Evolutionary conservation across 2,329 filamentous ascomycete species (phyloP), one percentile per base, ranked within the genome.

Genomic region (Diplodia intermedia): DNA sequence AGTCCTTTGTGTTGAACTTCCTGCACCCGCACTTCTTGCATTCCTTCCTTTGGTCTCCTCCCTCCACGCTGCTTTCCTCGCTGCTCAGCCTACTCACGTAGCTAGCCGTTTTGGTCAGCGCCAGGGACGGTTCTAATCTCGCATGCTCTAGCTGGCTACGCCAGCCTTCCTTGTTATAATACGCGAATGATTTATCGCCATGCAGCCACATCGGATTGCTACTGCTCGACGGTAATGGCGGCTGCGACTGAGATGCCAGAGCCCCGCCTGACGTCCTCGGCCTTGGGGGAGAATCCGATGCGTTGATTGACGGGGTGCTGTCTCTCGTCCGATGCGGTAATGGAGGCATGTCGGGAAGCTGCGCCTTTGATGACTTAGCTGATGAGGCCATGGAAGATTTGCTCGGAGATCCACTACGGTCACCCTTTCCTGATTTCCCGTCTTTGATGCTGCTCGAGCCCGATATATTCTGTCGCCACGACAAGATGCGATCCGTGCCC

Each of bases 401-500:
- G 73, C 82, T 79, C 2, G 86, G 82, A 20, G 85, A 85, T 55
- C 79, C 77, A 72, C 82, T 85, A 69, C 85, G 76, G 69, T 72
- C 77, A 26, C 69, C 68, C 50, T 73, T 76, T 18, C 70, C 56
- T 15, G 69, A 65, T 26, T 72, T 61, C 0, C 71, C 70, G 23
- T 73, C 73, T 40, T 71, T 76, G 33, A 68, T 71, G 76, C 65
- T 77, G 68, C 72, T 61, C 0, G 70, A 70, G 33, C 74, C 73
- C 50, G 71, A 65, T 67, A 91, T 85, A 14, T 86, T 86, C 71
- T 96, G 92, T 3, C 94, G 88, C 94, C 94, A 99, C 61, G 88
- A 91, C 71, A 96, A 85, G 71, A 97, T 97, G 18, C 92, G 87
- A 71, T 98, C 94, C 0, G 90, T 84, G 0, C 84, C 82, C n/a